Evolutionary conservation across 306 rosid species (phyloP), one percentile per base, ranked within the genome.

Genomic region (Lupinus albus): DNA sequence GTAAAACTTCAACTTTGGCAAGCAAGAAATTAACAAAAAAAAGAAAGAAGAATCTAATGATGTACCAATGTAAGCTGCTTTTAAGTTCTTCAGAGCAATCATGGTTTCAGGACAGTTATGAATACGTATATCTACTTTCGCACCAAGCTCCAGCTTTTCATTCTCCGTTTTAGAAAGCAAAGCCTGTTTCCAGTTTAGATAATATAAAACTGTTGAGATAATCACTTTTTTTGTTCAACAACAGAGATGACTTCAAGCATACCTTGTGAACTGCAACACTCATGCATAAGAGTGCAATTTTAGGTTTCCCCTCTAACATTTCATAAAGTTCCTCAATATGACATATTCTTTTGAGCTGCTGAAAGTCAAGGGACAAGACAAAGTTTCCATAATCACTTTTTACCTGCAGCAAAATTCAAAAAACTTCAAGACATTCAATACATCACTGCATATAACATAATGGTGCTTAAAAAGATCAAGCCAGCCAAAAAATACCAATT

Each of bases 41-140:
- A 63, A 41, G 39, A n/a, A n/a, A 2, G 7, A 20, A 54, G 58
- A 71, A 16, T 38, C 28, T 33, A 36, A 66, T 38, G 38, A 21
- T 36, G 66, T 84, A 93, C 98, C 98, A 57, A 93, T 93, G 68
- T 77, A 93, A 45, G 94, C 96, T 36, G 97, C 96, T 81, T 93
- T 93, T 75, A 93, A 84, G 68, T 89, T 93, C 86, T 84, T 93
- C 77, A 93, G 79, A 25, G 96, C 89, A 62, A 93, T 85, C 88
- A 84, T 65, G 15, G 91, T 84, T 79, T 86, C 85, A 9, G 97
- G 89, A 71, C 81, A 83, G 87, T 89, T 89, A 84, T 89, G 86
- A 61, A 88, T 82, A 11, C 95, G 95, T 47, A 89, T 78, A 73
- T 79, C 78, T 18, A 89, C 82, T 76, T 84, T 90, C 41, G 77